A percentile compares a stretch with the other conserved stretches of the same genome.
These are phyloP conservation scores for Lactarius sp. DNA, from an alignment of 768 basidiomycete species.

Conservation along the genomic window DNA sequence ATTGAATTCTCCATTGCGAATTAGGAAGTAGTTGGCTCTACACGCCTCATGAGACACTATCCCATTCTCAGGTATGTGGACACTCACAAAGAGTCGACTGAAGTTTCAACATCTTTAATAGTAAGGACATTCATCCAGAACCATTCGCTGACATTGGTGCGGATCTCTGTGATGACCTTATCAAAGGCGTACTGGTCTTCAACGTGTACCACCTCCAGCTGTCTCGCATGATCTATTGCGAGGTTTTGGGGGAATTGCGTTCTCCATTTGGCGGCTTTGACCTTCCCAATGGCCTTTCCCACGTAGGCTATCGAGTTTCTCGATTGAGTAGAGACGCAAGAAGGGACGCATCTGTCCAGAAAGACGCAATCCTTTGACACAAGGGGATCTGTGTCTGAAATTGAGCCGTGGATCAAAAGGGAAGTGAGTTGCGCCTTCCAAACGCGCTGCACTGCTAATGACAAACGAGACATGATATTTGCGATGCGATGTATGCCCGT, in stretches of 20 bases:
- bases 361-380: constrained; percentile 56
- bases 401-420: constrained; percentile 74
- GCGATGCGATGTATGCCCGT: constrained; percentile 78
- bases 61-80: neutral
- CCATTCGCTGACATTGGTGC: constrained; percentile 88
- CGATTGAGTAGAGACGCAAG: constrained; percentile 65
- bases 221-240: constrained; percentile 56
- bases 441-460: constrained; percentile 68
- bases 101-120: constrained; percentile 72
- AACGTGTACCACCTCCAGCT: constrained; percentile 64
- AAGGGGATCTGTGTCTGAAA: constrained; percentile 58
- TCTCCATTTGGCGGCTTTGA: constrained; percentile 75
- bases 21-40: constrained; percentile 83
- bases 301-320: constrained; percentile 82
- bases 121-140: constrained; percentile 89
- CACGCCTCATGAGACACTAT: constrained; percentile 17
- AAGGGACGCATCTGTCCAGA: constrained; percentile 63
- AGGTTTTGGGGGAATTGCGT: constrained; percentile 68
- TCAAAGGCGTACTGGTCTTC: constrained; percentile 78
- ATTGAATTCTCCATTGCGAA: constrained; percentile 85
- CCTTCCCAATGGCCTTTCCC: constrained; percentile 80
- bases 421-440: constrained; percentile 84
- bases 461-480: constrained; percentile 64
- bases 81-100: constrained; percentile 78
- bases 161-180: constrained; percentile 63